Conservation (phyloP, 2,329 filamentous ascomycete species). For the Penicillium sp. region DNA sequence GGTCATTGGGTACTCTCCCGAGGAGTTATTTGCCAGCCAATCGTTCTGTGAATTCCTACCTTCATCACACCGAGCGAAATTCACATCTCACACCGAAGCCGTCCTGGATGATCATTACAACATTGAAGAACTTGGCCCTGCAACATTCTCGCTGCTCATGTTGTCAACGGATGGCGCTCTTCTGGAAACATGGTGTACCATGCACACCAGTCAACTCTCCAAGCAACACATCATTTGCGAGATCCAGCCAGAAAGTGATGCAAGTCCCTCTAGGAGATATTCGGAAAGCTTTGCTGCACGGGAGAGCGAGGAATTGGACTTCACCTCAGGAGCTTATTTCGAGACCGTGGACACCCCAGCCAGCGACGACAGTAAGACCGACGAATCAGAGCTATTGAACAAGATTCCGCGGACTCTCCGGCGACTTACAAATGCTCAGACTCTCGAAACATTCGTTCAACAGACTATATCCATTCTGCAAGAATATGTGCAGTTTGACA, state of each 20-base stretch:
- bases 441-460: conserved; percentile 72
- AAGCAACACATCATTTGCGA: conserved; percentile 77
- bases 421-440: conserved; percentile 71
- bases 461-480: conserved; percentile 79
- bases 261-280: background rate
- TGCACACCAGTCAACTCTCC: conserved; percentile 71
- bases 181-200: conserved; percentile 80
- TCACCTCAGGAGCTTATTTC: background rate
- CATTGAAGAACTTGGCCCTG: conserved; percentile 71
- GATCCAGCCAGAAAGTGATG: conserved; percentile 69
- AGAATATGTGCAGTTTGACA: conserved; percentile 81
- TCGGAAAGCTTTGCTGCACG: background rate
- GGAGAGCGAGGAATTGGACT: background rate
- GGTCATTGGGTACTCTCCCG: conserved; percentile 73
- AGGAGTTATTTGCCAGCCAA: conserved; percentile 69
- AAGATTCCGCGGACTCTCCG: conserved; percentile 88
- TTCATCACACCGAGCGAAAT: conserved; percentile 75
- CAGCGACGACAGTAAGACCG: background rate
- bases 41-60: conserved; percentile 82
- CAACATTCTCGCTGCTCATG: conserved; percentile 78
- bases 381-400: conserved; percentile 71
- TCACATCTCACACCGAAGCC: conserved; percentile 81
- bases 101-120: conserved; percentile 78
- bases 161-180: conserved; percentile 55
- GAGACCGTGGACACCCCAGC: background rate